A percentile compares a stretch with the other conserved stretches of the same genome.
Evolutionary conservation across 2,329 filamentous ascomycete genomes (phyloP).

Genomic region (Akanthomyces dipterigenus): DNA sequence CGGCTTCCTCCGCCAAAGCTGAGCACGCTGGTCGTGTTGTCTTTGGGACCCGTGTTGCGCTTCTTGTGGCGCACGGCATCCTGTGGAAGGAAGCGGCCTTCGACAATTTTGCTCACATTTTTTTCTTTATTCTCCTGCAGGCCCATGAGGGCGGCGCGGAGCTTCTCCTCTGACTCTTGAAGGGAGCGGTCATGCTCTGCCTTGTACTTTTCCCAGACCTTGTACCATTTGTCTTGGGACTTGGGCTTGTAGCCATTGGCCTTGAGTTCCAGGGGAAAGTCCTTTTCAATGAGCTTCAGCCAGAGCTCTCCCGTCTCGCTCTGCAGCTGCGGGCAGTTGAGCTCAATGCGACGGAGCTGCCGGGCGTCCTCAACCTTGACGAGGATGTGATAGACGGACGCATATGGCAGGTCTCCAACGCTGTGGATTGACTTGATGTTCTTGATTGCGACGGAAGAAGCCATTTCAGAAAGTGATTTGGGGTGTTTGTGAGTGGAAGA

Average conservation of each 20-base stretch:
- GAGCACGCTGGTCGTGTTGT: slow-evolving; percentile 26
- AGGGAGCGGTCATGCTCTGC: slow-evolving; percentile 51
- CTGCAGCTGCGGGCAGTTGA: slow-evolving; percentile 68
- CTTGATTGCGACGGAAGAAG: slow-evolving; percentile 44
- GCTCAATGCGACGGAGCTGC: slow-evolving; percentile 70
- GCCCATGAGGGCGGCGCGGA: slow-evolving; percentile 51
- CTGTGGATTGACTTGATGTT: slow-evolving; percentile 55
- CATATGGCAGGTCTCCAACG: slow-evolving; percentile 65
- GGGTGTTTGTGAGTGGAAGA: slow-evolving; percentile 15
- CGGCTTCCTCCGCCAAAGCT: slow-evolving; percentile 42
- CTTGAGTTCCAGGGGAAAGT: slow-evolving; percentile 61
- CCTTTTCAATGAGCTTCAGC: slow-evolving; percentile 68
- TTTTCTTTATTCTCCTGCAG: slow-evolving; percentile 51
- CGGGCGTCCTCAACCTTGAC: slow-evolving; percentile 62
- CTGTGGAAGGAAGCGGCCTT: slow-evolving; percentile 39
- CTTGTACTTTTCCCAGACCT: slow-evolving; percentile 66
- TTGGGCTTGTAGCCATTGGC: slow-evolving; percentile 57
- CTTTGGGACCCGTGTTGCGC: slow-evolving; percentile 21
- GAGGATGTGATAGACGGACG: slow-evolving; percentile 58
- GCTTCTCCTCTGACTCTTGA: slow-evolving; percentile 50
- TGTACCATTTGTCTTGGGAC: slow-evolving; percentile 66
- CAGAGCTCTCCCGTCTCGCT: slow-evolving; percentile 67
- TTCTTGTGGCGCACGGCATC: slow-evolving; percentile 23
- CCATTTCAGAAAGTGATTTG: slow-evolving; percentile 46
- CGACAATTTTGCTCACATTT: slow-evolving; percentile 52